These are phyloP conservation scores for Cladosporium austrohemisphaericum DNA, from an alignment of 2,329 filamentous ascomycete genomes.

Conservation along the genomic window DNA sequence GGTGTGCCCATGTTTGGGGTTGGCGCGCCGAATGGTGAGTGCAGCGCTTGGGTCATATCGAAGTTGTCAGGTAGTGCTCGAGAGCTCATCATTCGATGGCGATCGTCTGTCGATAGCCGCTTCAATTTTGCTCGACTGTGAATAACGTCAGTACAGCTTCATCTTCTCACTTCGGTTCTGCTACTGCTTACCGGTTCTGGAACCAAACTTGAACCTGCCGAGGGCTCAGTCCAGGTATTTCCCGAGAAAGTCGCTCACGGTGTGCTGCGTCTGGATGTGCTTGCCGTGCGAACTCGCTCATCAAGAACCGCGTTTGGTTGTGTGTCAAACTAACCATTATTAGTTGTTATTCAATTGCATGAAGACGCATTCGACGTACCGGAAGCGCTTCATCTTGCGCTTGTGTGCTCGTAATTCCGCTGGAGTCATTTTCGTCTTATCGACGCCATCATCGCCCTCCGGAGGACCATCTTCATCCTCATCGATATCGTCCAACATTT, in stretches of 20 bases:
- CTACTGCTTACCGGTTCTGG: slow-evolving; percentile 74
- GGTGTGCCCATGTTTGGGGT: slow-evolving; percentile 45
- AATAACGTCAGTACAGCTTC: slow-evolving; percentile 18
- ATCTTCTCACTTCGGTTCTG: too few species aligned
- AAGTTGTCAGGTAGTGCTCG: slow-evolving; percentile 58
- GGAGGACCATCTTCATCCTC: slow-evolving; percentile 30
- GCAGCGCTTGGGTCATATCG: slow-evolving; percentile 57
- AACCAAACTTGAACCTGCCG: slow-evolving; percentile 98
- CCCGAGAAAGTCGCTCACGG: slow-evolving; percentile 76
- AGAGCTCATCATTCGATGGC: slow-evolving; percentile 59
- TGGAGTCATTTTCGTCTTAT: slow-evolving; percentile 39
- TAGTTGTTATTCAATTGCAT: background rate
- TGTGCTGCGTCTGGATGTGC: slow-evolving; percentile 91
- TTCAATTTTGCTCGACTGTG: slow-evolving; percentile 60
- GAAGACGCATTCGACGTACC: slow-evolving; percentile 45
- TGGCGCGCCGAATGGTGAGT: slow-evolving; percentile 49
- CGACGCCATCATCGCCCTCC: slow-evolving; percentile 26
- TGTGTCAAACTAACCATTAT: slow-evolving; percentile 70
- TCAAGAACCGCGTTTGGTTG: slow-evolving; percentile 93
- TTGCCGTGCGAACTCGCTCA: slow-evolving; percentile 95
- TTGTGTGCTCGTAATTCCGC: slow-evolving; percentile 48
- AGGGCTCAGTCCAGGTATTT: slow-evolving; percentile 87
- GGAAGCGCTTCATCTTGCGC: slow-evolving; percentile 69
- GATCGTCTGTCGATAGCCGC: slow-evolving; percentile 58
- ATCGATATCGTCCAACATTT: slow-evolving; percentile 38